These are phyloP conservation scores for Lachancea dasiensis DNA, from an alignment of 805 yeast genomes.

Conservation along the genomic window DNA sequence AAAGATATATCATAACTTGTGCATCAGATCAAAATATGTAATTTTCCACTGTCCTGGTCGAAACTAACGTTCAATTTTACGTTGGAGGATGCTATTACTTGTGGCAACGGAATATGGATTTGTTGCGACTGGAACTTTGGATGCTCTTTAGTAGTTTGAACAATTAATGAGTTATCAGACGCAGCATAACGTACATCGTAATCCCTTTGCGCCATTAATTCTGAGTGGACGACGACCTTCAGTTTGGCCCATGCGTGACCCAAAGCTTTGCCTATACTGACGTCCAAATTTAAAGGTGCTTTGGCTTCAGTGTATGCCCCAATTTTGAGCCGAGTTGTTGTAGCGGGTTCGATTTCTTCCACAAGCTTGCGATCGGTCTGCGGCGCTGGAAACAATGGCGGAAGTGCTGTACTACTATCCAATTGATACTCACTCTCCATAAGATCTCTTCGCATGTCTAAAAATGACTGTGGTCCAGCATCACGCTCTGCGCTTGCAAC, in stretches of 20 bases:
- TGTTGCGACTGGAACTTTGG: conserved; percentile 19
- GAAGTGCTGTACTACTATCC: conserved; percentile 12
- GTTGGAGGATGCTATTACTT: conserved; percentile 17
- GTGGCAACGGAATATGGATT: conserved; percentile 36
- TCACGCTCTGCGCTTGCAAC: conserved; percentile 29
- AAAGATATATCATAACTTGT: too few relatives aligned
- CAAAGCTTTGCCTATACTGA: conserved; percentile 29
- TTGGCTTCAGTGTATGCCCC: conserved; percentile 8
- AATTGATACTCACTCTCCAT: conserved; percentile 9
- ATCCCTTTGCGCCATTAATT: conserved; percentile 31
- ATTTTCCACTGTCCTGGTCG: conserved; percentile 22
- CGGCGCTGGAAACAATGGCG: conserved; percentile 23
- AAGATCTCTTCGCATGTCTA: conserved; percentile 36
- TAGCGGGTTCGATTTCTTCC: conserved; percentile 1
- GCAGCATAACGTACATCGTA: conserved; percentile 31
- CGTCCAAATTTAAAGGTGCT: conserved; percentile 22
- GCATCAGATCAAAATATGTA: conserved; percentile 31
- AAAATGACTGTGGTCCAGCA: conserved; percentile 39
- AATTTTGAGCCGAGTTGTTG: too few relatives aligned
- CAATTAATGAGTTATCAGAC: conserved; percentile 26
- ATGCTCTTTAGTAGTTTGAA: conserved; percentile 28
- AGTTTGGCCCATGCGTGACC: conserved; percentile 29
- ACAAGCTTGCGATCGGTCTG: background rate
- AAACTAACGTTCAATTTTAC: conserved; percentile 28
- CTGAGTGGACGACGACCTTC: conserved; percentile 34